Percentiles rank a stretch among this genome's conserved stretches.
Evolutionary conservation across 2,329 filamentous ascomycete species (phyloP).

Genomic region (Colletotrichum tanaceti): DNA sequence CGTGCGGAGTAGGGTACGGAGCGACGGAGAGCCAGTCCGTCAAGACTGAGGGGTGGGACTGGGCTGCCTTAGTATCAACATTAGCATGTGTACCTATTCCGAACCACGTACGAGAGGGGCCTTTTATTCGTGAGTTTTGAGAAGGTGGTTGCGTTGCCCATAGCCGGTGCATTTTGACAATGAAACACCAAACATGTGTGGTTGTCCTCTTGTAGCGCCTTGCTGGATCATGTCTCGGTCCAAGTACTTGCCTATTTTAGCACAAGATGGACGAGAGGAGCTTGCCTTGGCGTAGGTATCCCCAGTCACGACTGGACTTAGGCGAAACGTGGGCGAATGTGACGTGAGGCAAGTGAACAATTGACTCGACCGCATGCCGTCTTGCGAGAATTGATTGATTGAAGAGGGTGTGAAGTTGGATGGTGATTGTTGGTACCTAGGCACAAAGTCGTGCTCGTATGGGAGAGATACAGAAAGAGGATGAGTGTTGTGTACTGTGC

Average conservation of each 20-base stretch:
- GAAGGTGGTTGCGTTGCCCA: slow-evolving; percentile 4
- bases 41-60: slow-evolving; percentile 13
- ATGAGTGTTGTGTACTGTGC: neutral
- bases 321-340: slow-evolving; percentile 25
- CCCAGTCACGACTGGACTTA: slow-evolving; percentile 2
- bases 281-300: slow-evolving; percentile 21
- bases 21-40: slow-evolving; percentile 34
- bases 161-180: slow-evolving; percentile 11
- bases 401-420: neutral
- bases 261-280: slow-evolving; percentile 10
- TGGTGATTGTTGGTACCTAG: neutral
- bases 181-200: neutral
- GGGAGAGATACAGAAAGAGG: neutral
- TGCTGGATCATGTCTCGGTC: slow-evolving; percentile 29
- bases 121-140: slow-evolving; percentile 23
- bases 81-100: slow-evolving; percentile 11
- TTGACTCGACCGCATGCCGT: slow-evolving; percentile 15
- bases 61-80: slow-evolving; percentile 12
- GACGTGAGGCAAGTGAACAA: slow-evolving; percentile 25
- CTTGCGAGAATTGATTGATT: too few relatives aligned
- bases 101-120: neutral
- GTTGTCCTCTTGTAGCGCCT: slow-evolving; percentile 14
- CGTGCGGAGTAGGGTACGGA: slow-evolving; percentile 18
- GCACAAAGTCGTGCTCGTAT: neutral
- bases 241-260: slow-evolving; percentile 13